Evolutionary conservation across 495 filamentous ascomycete species (phyloP), one percentile per base, ranked within the genome.

Genomic region (Talaromyces nanjingensis): DNA sequence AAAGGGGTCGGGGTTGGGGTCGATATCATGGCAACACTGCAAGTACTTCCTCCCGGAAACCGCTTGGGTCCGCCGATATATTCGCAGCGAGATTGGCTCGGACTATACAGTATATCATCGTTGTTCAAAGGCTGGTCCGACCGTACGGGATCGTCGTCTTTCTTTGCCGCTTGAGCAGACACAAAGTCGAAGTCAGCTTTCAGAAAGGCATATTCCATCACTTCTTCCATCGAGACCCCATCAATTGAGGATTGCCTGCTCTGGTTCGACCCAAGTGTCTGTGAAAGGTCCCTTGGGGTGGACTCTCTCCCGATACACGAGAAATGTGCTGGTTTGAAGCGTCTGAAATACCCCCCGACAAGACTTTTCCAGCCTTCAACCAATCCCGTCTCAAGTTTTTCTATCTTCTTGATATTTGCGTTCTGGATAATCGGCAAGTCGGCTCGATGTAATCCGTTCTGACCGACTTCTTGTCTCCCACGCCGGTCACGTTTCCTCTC

Each of bases 161-260:
- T 83, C 68, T 90, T 90, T 42, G 82, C 81, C 3, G 88, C 90
- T 75, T 97, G 92, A 11, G 89, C 90, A 11, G 88, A 85, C 66
- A 97, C 85, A 71, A 98, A 98, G 74, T 97, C 91, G 61, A 97
- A 83, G 75, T 98, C 94, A 12, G 91, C 89, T 64, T 89, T 87
- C 45, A 98, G 83, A 71, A 98, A 98, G 31, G 94, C 91, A 76
- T 97, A 97, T 61, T 87, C 88, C 53, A 98, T 76, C 45, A 76
- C 69, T 58, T 81, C 79, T 63, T 81, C 79, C 24, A 81, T 78
- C 74, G 76, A 83, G 27, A 75, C 72, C 6, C 69, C 66, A 7
- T 70, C 33, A 20, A 34, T 29, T 18, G 45, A n/a, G 14, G 52
- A 3, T 34, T 49, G 39, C 25, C 60, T 62, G 60, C 60, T 53